Conservation (phyloP, 176 grass and related monocot species). For the Raddia guianensis region DNA sequence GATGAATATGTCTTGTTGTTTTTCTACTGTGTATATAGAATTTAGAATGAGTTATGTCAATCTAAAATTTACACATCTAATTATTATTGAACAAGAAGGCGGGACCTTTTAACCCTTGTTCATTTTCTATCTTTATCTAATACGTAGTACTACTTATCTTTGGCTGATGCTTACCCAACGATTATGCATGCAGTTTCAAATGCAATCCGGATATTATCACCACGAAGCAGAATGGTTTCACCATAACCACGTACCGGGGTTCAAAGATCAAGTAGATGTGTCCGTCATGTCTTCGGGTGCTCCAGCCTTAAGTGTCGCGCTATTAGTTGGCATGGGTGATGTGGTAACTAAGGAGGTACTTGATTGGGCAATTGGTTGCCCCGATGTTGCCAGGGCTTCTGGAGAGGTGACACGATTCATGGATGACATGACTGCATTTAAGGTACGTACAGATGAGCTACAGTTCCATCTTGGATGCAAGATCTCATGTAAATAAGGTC, state of each 20-base stretch:
- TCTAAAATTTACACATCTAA: too few species aligned
- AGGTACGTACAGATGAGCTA: not conserved
- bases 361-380: slow-evolving; percentile 35
- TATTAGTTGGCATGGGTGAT: slow-evolving; percentile 49
- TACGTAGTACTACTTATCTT: too few species aligned
- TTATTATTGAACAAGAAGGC: too few species aligned
- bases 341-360: slow-evolving; percentile 48
- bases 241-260: slow-evolving; percentile 13
- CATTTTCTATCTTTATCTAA: too few species aligned
- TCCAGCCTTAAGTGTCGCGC: not conserved
- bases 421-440: slow-evolving; percentile 43
- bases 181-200: slow-evolving; percentile 34
- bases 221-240: slow-evolving; percentile 55
- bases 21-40: too few species aligned
- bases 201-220: not conserved
- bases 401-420: slow-evolving; percentile 33
- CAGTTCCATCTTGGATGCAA: too few species aligned
- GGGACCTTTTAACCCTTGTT: too few species aligned
- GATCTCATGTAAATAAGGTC: too few species aligned
- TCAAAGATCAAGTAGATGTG: slow-evolving; percentile 31
- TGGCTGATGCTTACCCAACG: not conserved
- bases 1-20: too few species aligned
- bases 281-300: slow-evolving; percentile 1
- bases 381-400: slow-evolving; percentile 4
- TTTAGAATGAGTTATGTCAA: too few species aligned